Base-by-base conservation (phyloP, 2,329 filamentous ascomycete species). In the Penicillium sp. region DNA sequence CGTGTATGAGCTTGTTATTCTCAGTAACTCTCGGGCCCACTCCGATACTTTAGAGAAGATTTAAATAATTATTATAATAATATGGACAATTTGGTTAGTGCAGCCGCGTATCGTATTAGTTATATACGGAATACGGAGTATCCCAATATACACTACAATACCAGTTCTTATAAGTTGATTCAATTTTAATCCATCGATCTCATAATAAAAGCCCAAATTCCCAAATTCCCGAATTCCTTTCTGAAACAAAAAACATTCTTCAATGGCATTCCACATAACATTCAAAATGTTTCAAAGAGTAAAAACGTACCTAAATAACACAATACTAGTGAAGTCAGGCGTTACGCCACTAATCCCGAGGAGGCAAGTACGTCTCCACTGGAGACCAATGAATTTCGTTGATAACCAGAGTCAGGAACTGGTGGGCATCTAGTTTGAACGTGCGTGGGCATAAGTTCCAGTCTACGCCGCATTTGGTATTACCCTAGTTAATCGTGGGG, bases 361-460 rank as follows among this genome's bases (percentile, higher is more conserved):
- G 2, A 38, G 51, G 56, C 47, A 57, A 59, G 40, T 59, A 37
- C 35, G 38, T 26, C 24, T 26, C 24, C 24, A 26, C 24, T 55
- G 52, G 52, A 57, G 52, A 43, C 46, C 57, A 56, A 60, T 58
- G 32, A 43, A 7, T 35, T 34, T 39, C 16, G 29, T 40, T 44
- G 51, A 62, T 59, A 51, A 58, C 39, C 26, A 32, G 40, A 50
- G 47, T 44, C 59, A 61, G 55, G 61, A 62, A 62, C 61, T 62
- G 60, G 61, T 59, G 55, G 56, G 43, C 51, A 47, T 29, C 24
- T 34, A 26, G 44, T 50, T 50, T 20, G 32, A 57, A 55, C 53
- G 63, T 66, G 63, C 62, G 62, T 66, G 62, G 50, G 26, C 39
- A 40, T 60, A 64, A 64, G 45, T 61, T 60, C 61, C 26, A 31